Percentiles rank a stretch among this genome's conserved stretches.
Evolutionary conservation across 176 grass and related monocot genomes (phyloP).

Genomic region (Neostapfia colusana): DNA sequence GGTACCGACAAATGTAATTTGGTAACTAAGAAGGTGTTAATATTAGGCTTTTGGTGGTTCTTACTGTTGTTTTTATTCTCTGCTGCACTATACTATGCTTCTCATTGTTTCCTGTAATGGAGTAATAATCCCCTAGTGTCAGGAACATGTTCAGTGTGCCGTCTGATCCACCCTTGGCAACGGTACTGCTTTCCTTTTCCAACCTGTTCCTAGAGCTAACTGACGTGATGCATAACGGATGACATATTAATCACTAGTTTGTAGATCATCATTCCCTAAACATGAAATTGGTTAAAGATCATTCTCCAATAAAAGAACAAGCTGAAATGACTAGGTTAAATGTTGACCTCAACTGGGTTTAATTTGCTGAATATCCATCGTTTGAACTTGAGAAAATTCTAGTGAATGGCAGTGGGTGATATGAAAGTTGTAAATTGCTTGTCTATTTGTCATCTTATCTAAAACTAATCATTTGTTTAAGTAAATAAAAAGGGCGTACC

Average conservation of each 20-base stretch:
- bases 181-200: neutral
- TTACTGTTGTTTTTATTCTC: neutral
- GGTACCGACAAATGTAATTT: no score
- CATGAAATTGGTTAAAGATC: neutral
- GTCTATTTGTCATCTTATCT: neutral
- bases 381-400: neutral
- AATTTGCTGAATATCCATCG: neutral
- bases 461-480: neutral
- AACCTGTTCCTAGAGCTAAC: neutral
- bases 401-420: neutral
- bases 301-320: constrained; percentile 16
- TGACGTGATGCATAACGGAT: neutral
- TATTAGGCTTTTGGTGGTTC: neutral
- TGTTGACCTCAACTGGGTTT: neutral
- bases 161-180: neutral
- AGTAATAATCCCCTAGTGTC: neutral
- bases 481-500: no score
- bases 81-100: constrained; percentile 8
- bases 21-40: no score
- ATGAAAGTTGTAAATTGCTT: neutral
- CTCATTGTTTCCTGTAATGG: constrained; percentile 7
- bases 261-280: neutral
- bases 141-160: constrained; percentile 2
- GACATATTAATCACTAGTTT: neutral
- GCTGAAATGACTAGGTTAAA: neutral